Evolutionary conservation across 371 early-diverging fungal species (phyloP), one percentile per base, ranked within the genome.

Genomic region (Rhizomucor pusillus): DNA sequence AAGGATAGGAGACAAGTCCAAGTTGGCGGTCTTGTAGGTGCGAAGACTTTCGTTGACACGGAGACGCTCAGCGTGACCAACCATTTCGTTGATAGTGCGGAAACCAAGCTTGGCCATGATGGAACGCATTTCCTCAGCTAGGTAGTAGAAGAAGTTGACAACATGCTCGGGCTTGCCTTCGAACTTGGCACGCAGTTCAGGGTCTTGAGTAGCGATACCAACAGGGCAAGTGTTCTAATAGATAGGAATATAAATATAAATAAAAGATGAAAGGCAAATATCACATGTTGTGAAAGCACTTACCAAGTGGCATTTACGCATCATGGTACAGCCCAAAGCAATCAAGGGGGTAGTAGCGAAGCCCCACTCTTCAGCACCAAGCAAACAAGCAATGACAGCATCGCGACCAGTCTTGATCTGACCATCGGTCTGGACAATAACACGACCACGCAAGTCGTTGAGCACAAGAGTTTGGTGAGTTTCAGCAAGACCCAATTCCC

Each of bases 301-400:
- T 40, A 55, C 55, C 67, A 75, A 68, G 36, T 76, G 77, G 47
- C 77, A 76, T 44, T 93, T 92, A 51, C 95, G 83, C 93, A 96
- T 90, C 92, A 95, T 94, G 54, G 84, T 93, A 73, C 97, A 96
- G 48, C 98, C 98, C 69, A 96, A 82, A 20, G 95, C 94, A 62
- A 98, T 96, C 63, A 98, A 80, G 37, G 98, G 98, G 3, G 96
- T 90, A 7, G 97, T 98, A 45, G 97, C 97, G 62, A 98, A 98
- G 25, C 98, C 97, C 90, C 93, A 97, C 79, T 98, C 98, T 72
- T 98, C 96, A 52, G 97, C 98, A 64, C 98, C 98, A 24, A 98
- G 85, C 73, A 98, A 80, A 73, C 95, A 93, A 12, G 97, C 94
- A 65, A 96, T 81, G 9, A 92, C 94, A 29, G 96, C 93, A 76